Evolutionary conservation across 352 stramenopile genomes (phyloP).

Genomic region (Phytophthora cactorum): DNA sequence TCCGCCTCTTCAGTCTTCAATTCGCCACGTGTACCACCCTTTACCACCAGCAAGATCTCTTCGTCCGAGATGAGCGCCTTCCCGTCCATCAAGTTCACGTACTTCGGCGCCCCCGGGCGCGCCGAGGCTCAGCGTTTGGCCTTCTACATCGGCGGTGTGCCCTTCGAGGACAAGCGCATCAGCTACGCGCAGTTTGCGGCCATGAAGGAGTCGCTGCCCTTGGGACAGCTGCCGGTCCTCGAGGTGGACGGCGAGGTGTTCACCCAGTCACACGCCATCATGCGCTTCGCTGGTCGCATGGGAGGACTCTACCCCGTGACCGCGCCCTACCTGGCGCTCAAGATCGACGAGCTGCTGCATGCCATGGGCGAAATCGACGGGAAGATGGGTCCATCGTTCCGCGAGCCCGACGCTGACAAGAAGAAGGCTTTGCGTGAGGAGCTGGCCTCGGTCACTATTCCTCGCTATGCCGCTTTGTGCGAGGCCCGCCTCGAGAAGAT

Average conservation of each 20-base stretch:
- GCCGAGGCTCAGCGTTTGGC: constrained; percentile 61
- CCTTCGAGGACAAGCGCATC: constrained; percentile 68
- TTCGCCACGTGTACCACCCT: constrained; percentile 16
- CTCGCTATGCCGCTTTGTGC: constrained; percentile 36
- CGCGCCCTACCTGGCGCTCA: constrained; percentile 49
- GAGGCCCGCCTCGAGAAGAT: constrained; percentile 45
- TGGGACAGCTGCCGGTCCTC: constrained; percentile 50
- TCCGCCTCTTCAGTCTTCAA: constrained; percentile 32
- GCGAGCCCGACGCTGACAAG: constrained; percentile 44
- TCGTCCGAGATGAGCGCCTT: constrained; percentile 38
- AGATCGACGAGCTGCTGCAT: constrained; percentile 66
- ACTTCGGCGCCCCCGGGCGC: constrained; percentile 54
- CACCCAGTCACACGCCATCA: constrained; percentile 68
- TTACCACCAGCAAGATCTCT: constrained; percentile 7
- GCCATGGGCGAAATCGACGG: constrained; percentile 43
- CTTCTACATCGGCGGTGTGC: constrained; percentile 63
- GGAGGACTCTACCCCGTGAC: constrained; percentile 57
- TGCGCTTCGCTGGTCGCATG: constrained; percentile 71
- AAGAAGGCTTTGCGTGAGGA: constrained; percentile 46
- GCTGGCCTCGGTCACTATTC: constrained; percentile 35
- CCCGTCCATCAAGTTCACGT: constrained; percentile 69
- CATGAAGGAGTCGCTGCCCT: constrained; percentile 40
- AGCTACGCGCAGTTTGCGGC: constrained; percentile 23
- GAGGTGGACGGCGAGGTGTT: constrained; percentile 62
- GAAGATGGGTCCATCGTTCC: constrained; percentile 33